Percentiles rank a stretch among this genome's conserved stretches.
phyloP scores from a whole-genome alignment of 257 asterid species.

The Nicotiana tabacum region DNA sequence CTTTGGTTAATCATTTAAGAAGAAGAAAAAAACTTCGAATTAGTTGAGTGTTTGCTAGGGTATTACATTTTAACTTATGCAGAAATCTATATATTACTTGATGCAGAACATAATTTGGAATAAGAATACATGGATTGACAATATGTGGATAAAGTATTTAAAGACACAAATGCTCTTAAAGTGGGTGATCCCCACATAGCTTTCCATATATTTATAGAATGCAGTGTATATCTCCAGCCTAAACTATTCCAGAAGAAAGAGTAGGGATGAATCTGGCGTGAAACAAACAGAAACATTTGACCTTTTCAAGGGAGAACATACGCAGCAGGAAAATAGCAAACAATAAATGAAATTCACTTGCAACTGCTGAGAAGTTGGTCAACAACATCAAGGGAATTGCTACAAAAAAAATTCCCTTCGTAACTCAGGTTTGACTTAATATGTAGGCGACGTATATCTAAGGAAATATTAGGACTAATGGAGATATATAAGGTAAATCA shows the following conservation, averaged over 20 bases:
- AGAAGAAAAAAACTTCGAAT: too few relatives aligned
- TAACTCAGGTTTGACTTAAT: not conserved
- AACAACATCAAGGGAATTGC: slow-evolving; percentile 2
- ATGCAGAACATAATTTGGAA: too few relatives aligned
- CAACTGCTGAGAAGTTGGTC: not conserved
- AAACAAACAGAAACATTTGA: not conserved
- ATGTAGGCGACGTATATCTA: not conserved
- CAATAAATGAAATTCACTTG: not conserved
- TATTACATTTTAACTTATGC: too few relatives aligned
- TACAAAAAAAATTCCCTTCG: not conserved
- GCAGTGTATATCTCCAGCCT: not conserved
- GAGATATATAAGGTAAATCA: not conserved
- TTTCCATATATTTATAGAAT: not conserved
- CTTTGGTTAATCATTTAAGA: too few relatives aligned
- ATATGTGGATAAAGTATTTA: not conserved
- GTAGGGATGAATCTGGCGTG: not conserved
- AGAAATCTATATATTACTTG: too few relatives aligned
- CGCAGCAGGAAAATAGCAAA: not conserved
- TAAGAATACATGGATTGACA: not conserved
- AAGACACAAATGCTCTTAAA: not conserved
- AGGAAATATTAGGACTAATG: not conserved
- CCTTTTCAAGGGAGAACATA: not conserved
- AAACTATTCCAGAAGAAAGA: not conserved
- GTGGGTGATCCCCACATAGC: not conserved
- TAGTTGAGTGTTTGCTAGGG: too few relatives aligned